These are phyloP conservation scores for Syncephalastrum racemosum DNA, from an alignment of 371 early-diverging fungal genomes.

Conservation along the genomic window DNA sequence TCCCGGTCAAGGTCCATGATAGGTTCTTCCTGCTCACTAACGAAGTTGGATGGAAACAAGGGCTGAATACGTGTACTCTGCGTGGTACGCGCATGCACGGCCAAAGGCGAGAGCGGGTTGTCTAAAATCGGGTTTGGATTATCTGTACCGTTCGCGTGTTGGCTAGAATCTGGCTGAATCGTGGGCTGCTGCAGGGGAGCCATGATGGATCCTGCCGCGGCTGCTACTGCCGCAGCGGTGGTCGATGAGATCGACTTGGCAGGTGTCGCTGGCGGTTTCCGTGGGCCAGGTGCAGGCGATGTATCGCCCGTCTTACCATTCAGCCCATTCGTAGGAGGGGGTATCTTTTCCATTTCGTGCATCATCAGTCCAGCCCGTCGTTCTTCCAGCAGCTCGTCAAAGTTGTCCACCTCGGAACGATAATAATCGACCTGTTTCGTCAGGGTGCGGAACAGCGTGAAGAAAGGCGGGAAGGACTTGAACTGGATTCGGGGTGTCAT, in stretches of 20 bases:
- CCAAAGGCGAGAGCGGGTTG: slow-evolving; percentile 40
- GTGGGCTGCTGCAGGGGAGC: slow-evolving; percentile 18
- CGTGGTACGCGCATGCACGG: slow-evolving; percentile 43
- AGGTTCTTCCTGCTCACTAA: slow-evolving; percentile 48
- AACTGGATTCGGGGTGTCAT: slow-evolving; percentile 43
- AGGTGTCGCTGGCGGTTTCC: slow-evolving; percentile 5
- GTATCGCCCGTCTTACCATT: background rate
- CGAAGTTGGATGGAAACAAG: slow-evolving; percentile 59
- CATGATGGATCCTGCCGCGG: slow-evolving; percentile 13
- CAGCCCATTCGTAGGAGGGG: background rate
- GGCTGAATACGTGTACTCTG: slow-evolving; percentile 54
- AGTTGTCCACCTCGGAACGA: slow-evolving; percentile 58
- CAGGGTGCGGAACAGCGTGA: slow-evolving; percentile 60
- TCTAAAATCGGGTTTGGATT: slow-evolving; percentile 6
- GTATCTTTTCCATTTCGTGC: slow-evolving; percentile 22
- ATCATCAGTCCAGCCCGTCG: slow-evolving; percentile 52
- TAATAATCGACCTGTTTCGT: slow-evolving; percentile 71
- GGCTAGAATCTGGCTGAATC: background rate
- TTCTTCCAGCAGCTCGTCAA: slow-evolving; percentile 58
- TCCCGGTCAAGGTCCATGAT: slow-evolving; percentile 41
- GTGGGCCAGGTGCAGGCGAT: slow-evolving; percentile 11
- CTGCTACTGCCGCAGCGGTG: slow-evolving; percentile 18
- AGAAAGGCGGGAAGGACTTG: slow-evolving; percentile 64
- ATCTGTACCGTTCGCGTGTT: slow-evolving; percentile 9
- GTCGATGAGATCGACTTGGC: slow-evolving; percentile 21